A percentile compares a stretch with the other conserved stretches of the same genome.
phyloP scores from a whole-genome alignment of 139 green algal genomes.

The Parachlorella kessleri region DNA sequence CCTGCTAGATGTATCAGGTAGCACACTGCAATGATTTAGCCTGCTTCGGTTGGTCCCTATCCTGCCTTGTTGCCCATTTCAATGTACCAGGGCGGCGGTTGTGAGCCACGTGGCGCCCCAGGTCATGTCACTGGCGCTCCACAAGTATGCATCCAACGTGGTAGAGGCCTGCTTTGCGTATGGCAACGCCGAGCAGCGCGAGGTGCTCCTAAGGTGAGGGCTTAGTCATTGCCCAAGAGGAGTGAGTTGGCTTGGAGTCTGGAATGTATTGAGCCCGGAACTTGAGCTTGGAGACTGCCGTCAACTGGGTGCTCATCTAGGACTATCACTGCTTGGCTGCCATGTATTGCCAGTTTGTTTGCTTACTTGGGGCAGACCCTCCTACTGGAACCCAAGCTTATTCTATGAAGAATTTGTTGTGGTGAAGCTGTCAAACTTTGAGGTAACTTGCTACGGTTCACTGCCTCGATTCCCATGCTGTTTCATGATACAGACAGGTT shows the following conservation, averaged over 20 bases:
- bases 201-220: constrained; percentile 6
- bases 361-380: too few species aligned
- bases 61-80: too few species aligned
- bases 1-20: too few species aligned
- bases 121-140: constrained; percentile 38
- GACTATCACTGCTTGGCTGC: not conserved
- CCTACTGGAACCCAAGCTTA: too few species aligned
- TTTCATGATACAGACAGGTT: too few species aligned
- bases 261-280: not conserved
- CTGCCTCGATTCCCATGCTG: too few species aligned
- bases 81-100: constrained; percentile 13
- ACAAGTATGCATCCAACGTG: constrained; percentile 97
- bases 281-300: not conserved
- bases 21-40: too few species aligned
- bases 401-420: too few species aligned
- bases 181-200: constrained; percentile 52
- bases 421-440: too few species aligned
- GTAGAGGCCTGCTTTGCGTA: constrained; percentile 89
- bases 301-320: not conserved
- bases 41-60: too few species aligned
- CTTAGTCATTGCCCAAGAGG: too few species aligned
- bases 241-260: not conserved
- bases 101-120: constrained; percentile 9
- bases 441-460: too few species aligned
- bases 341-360: not conserved